Conservation (phyloP, 2,329 filamentous ascomycete species). For the Capronia epimyces region DNA sequence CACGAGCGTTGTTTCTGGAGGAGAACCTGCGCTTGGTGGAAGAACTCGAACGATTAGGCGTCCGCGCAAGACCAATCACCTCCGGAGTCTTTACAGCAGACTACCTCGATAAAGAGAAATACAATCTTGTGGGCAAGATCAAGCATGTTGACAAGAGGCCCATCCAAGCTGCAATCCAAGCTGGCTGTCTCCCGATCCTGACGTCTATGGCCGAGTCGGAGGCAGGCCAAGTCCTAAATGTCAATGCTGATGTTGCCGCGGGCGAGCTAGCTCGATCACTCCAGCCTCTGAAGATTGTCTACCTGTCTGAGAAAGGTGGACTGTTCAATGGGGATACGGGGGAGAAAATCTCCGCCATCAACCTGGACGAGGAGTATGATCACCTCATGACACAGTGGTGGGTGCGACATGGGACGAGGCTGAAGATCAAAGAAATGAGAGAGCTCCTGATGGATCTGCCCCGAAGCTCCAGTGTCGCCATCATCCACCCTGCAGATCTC, state of each 20-base stretch:
- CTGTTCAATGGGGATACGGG: conserved; percentile 89
- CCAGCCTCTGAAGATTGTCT: conserved; percentile 94
- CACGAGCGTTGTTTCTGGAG: conserved; percentile 85
- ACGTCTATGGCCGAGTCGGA: conserved; percentile 93
- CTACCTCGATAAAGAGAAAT: conserved; percentile 94
- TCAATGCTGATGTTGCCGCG: conserved; percentile 95
- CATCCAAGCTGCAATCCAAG: conserved; percentile 84
- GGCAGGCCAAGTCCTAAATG: conserved; percentile 89
- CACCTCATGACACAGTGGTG: conserved; percentile 87
- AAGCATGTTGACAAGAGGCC: conserved; percentile 83
- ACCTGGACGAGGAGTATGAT: conserved; percentile 93
- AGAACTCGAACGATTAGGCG: conserved; percentile 81
- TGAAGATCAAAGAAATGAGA: conserved; percentile 98
- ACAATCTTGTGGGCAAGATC: conserved; percentile 92
- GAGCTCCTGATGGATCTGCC: conserved; percentile 83
- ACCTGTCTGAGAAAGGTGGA: conserved; percentile 96
- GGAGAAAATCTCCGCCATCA: conserved; percentile 94
- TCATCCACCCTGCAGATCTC: conserved; percentile 91
- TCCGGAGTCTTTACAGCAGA: conserved; percentile 86
- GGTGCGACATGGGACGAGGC: conserved; percentile 87
- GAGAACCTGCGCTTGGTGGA: conserved; percentile 92
- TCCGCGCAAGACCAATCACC: conserved; percentile 81
- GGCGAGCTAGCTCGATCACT: conserved; percentile 84
- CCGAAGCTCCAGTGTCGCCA: conserved; percentile 87
- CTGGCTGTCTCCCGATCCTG: conserved; percentile 85